A percentile compares a stretch with the other conserved stretches of the same genome.
Conservation (phyloP, 495 filamentous ascomycete species). For the Astrocystis sublimbata region DNA sequence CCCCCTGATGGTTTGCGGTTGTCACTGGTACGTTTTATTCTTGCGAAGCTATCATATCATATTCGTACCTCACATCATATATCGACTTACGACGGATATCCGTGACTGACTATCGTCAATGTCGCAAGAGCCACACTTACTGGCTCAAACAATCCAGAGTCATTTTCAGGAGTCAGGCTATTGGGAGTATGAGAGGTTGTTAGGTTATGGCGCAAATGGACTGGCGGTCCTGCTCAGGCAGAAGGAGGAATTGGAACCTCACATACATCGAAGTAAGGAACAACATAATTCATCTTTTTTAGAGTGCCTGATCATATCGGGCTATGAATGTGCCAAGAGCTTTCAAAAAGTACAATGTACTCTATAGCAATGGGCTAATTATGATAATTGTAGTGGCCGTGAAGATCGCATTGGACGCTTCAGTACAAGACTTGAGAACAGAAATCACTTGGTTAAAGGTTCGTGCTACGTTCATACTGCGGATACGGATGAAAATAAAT, state of each 20-base stretch:
- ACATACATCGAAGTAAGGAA: slow-evolving; percentile 3
- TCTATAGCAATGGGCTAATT: not conserved
- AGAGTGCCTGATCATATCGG: not conserved
- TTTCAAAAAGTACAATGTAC: not conserved
- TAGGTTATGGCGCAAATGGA: slow-evolving; percentile 2
- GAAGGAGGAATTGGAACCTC: not conserved
- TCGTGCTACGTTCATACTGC: not conserved
- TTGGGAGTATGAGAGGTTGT: slow-evolving; percentile 3
- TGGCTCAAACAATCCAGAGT: not conserved
- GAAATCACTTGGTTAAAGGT: slow-evolving; percentile 9
- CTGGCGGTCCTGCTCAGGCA: not conserved
- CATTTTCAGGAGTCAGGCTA: not conserved
- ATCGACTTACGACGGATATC: not conserved
- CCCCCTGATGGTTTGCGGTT: not conserved
- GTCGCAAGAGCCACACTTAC: not conserved
- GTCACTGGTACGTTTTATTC: too few relatives aligned
- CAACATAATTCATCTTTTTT: not conserved
- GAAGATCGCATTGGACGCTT: not conserved
- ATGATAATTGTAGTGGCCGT: not conserved
- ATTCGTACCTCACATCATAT: not conserved
- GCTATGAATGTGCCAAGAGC: not conserved
- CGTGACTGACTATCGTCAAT: not conserved
- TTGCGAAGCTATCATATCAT: not conserved
- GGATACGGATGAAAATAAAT: not conserved
- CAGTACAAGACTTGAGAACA: not conserved